Conservation (phyloP, 2,329 filamentous ascomycete species). For the Domatiomyces catenatus region DNA sequence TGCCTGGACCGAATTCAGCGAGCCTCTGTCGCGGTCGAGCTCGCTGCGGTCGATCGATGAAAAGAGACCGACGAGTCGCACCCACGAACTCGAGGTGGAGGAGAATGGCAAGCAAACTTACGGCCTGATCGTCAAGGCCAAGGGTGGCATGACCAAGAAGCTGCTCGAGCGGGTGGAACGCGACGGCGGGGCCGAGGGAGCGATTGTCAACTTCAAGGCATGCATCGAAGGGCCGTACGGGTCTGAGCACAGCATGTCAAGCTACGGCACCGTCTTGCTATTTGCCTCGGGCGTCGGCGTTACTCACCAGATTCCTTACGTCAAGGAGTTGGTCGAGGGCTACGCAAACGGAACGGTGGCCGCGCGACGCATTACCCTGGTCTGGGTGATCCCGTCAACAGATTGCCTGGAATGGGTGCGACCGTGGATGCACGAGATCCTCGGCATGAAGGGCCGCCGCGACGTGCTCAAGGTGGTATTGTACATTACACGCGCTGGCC, state of each 20-base stretch:
- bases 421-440: slow-evolving; percentile 64
- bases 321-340: slow-evolving; percentile 59
- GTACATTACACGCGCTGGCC: slow-evolving; percentile 77
- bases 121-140: slow-evolving; percentile 72
- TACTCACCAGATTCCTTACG: slow-evolving; percentile 82
- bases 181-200: slow-evolving; percentile 39
- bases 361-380: slow-evolving; percentile 63
- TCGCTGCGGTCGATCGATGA: slow-evolving; percentile 6
- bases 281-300: slow-evolving; percentile 90
- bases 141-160: slow-evolving; percentile 73
- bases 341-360: slow-evolving; percentile 58
- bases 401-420: slow-evolving; percentile 87
- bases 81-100: slow-evolving; percentile 37
- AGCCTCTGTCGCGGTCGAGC: slow-evolving; percentile 18
- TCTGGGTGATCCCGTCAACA: slow-evolving; percentile 85
- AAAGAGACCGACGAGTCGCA: slow-evolving; percentile 22
- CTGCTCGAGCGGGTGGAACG: slow-evolving; percentile 60
- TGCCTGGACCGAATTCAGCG: slow-evolving; percentile 53
- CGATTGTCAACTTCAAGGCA: slow-evolving; percentile 49
- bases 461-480: slow-evolving; percentile 75
- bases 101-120: slow-evolving; percentile 42
- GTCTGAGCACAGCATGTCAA: slow-evolving; percentile 69
- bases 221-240: slow-evolving; percentile 83
- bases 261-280: slow-evolving; percentile 80
- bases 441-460: slow-evolving; percentile 63